Base-by-base conservation (phyloP, 257 asterid species). In the Plantago ovata region DNA sequence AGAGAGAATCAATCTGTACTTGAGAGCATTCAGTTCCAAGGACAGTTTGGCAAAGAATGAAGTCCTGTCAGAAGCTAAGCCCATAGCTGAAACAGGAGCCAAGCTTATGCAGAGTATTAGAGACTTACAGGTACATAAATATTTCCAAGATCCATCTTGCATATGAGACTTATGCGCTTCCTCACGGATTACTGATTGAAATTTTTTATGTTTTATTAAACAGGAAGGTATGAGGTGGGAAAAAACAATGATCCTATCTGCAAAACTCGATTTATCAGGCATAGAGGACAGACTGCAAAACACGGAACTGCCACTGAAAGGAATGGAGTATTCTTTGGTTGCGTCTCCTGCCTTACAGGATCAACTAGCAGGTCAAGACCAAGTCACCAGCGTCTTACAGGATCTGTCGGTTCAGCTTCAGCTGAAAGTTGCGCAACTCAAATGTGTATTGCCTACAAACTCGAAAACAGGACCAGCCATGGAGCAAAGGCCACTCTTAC, bases 151-250 rank as follows among this genome's bases (percentile, higher is more conserved):
- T 11, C 32, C 16, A 38, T 19, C n/a, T 38, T n/a, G 4, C 38
- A 47, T 9, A 39, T 13, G 7, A 39, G 42, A 28, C 19, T 18
- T 16, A 20, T 21, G 46, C 0, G n/a, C 14, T 44, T 1, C 11
- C 16, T 11, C 46, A 15, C 7, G 46, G 38, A 32, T 16, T 32
- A 38, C 20, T 57, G 36, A 55, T 20, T 16, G 21, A 6, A 24
- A 59, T 53, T 18, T 9, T 16, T 0, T 19, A 7, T 18, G 33
- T 32, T 6, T 14, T 16, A 48, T 64, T 60, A 10, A n/a, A n/a
- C 71, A 86, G 95, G 84, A 74, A 10, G 94, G 84, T 2, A 15
- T 84, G 67, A 36, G 56, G 46, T 81, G 94, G 91, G 95, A 87
- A 75, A 81, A 69, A 60, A 77, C 83, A 0, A 80, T 84, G 84